A percentile compares a stretch with the other conserved stretches of the same genome.
Conservation (phyloP, 2,329 filamentous ascomycete species). For the Elsinoe arachidis region DNA sequence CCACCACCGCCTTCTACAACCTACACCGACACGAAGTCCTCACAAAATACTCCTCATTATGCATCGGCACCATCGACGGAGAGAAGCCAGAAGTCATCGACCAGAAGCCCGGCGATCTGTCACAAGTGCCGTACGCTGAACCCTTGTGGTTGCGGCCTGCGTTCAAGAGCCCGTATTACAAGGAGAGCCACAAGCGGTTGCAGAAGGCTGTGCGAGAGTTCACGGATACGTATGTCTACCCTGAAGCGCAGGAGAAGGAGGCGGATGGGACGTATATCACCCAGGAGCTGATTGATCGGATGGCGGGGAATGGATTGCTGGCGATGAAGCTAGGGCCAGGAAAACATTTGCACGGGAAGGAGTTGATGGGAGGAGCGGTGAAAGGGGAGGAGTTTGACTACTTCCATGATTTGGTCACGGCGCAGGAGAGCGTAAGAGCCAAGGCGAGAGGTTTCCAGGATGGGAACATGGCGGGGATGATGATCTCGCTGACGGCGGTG, state of each 20-base stretch:
- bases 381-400: constrained; percentile 78
- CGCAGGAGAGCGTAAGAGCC: constrained; percentile 62
- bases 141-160: constrained; percentile 70
- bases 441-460: constrained; percentile 77
- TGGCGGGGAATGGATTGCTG: constrained; percentile 64
- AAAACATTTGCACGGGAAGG: constrained; percentile 66
- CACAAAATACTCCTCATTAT: constrained; percentile 65
- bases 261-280: constrained; percentile 61
- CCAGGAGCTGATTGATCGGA: constrained; percentile 64
- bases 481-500: constrained; percentile 70
- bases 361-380: constrained; percentile 56
- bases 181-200: constrained; percentile 60
- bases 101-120: constrained; percentile 61
- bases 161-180: constrained; percentile 75
- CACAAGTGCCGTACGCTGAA: constrained; percentile 72
- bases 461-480: constrained; percentile 80
- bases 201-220: constrained; percentile 65
- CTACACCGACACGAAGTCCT: constrained; percentile 87
- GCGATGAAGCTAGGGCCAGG: constrained; percentile 80
- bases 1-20: constrained; percentile 81
- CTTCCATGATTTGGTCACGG: constrained; percentile 68
- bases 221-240: constrained; percentile 59
- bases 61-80: constrained; percentile 64
- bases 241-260: constrained; percentile 70
- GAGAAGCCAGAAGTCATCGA: constrained; percentile 68